Evolutionary conservation across 805 yeast species (phyloP).

Genomic region (Candida ovalis): DNA sequence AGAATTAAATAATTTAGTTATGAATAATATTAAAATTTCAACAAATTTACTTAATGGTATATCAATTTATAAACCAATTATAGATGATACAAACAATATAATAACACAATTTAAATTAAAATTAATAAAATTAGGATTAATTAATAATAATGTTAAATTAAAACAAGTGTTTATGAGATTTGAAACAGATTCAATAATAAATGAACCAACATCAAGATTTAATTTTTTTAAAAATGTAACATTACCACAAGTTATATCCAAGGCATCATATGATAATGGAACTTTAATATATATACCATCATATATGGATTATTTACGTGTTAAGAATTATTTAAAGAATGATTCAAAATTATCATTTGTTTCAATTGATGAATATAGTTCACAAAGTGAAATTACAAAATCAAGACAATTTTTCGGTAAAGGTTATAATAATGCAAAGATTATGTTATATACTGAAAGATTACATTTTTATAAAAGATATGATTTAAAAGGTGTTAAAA

Average conservation of each 20-base stretch:
- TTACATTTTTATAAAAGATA: constrained; percentile 87
- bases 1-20: constrained; percentile 61
- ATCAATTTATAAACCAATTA: constrained; percentile 47
- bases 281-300: constrained; percentile 78
- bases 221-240: constrained; percentile 71
- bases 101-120: constrained; percentile 56
- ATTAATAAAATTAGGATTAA: constrained; percentile 26
- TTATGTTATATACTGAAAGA: constrained; percentile 90
- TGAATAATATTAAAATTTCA: constrained; percentile 40
- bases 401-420: constrained; percentile 67
- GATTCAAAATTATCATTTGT: constrained; percentile 64
- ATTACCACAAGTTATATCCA: constrained; percentile 65
- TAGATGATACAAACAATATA: constrained; percentile 45
- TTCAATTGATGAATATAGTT: constrained; percentile 78
- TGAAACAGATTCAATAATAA: constrained; percentile 47
- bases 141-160: constrained; percentile 42
- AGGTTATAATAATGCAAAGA: constrained; percentile 32
- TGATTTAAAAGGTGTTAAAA: constrained; percentile 80
- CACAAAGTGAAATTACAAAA: constrained; percentile 65
- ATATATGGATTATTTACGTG: constrained; percentile 78
- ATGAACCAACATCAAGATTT: constrained; percentile 82
- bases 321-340: constrained; percentile 64
- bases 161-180: constrained; percentile 72
- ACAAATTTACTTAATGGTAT: constrained; percentile 53
- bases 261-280: constrained; percentile 66